Evolutionary conservation across 176 grass and related monocot genomes (phyloP), one percentile per base, ranked within the genome.

Genomic region (Elymus sibiricus): DNA sequence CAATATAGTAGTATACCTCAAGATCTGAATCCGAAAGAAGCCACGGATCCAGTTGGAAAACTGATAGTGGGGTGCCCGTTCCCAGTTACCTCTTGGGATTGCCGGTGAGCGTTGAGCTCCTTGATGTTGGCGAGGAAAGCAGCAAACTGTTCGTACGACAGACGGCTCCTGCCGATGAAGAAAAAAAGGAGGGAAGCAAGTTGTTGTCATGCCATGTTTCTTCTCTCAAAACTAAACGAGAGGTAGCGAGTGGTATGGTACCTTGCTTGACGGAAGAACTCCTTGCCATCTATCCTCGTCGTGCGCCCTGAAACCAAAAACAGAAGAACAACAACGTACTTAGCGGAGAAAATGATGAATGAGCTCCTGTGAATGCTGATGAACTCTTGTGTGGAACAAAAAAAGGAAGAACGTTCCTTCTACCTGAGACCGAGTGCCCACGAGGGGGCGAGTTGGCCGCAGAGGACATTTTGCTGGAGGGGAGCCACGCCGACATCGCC

Each of bases 221-320:
- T 86, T 74, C 9, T 88, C 28, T 5, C 76, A 43, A 17, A 38
- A 49, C 14, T 37, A n/a, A 11, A 59, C 34, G 49, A 65, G 43
- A 32, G 27, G 22, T 12, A 82, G 24, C 60, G 40, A 46, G 84
- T 53, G 11, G 19, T 6, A 4, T 29, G 11, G 11, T 64, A 93
- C 97, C 97, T 96, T 61, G 92, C 97, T 73, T 94, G 97, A 66
- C 94, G 92, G 80, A 99, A 99, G 92, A 99, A 99, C 89, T 99
- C 94, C 74, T 99, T 96, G 17, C 97, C 94, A 88, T 96, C 97
- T 29, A 99, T 89, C 78, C 90, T 82, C 25, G 79, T 88, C 43
- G 74, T 70, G 43, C 85, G 75, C 70, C 94, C 97, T 99, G 82
- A 55, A 77, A 64, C 75, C 60, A 56, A 83, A 53, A 53, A 10